Evolutionary conservation across 108 stramenopile species (phyloP).

Genomic region (Asterionellopsis glacialis): DNA sequence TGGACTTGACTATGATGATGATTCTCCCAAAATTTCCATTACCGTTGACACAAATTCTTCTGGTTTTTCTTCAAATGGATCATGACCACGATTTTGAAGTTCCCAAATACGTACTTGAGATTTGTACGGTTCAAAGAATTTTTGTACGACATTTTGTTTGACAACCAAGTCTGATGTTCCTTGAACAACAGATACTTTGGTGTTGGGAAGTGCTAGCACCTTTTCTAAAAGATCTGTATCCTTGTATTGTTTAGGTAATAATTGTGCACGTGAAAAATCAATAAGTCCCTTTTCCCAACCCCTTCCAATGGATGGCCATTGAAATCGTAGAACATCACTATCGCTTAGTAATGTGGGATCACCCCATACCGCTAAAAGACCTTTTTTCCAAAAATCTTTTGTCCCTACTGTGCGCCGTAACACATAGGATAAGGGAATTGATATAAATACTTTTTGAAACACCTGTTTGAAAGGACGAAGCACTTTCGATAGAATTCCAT

Average conservation of each 20-base stretch:
- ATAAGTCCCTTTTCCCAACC: conserved; percentile 77
- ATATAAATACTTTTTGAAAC: too few relatives aligned
- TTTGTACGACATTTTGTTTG: conserved; percentile 13
- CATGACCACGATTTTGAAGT: conserved; percentile 63
- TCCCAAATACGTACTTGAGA: conserved; percentile 18
- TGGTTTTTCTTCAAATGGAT: conserved; percentile 79
- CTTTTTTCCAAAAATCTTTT: conserved; percentile 56
- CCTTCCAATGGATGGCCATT: conserved; percentile 77
- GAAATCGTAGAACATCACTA: conserved; percentile 66
- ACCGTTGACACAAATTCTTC: conserved; percentile 40
- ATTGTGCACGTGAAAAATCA: conserved; percentile 44
- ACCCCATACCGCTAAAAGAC: conserved; percentile 59
- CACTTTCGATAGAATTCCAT: too few relatives aligned
- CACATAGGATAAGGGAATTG: conserved; percentile 4
- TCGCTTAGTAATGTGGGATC: conserved; percentile 45
- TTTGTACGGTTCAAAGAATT: conserved; percentile 18
- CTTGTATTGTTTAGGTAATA: background rate
- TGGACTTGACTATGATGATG: too few relatives aligned
- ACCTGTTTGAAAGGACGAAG: too few relatives aligned
- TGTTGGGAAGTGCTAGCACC: conserved; percentile 36
- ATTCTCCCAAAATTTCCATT: conserved; percentile 8
- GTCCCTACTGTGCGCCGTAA: conserved; percentile 61
- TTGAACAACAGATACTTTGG: conserved; percentile 45
- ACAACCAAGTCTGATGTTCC: conserved; percentile 57
- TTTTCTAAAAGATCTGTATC: conserved; percentile 34